Percentiles rank a stretch among this genome's conserved stretches.
These are phyloP conservation scores for Stachybotrys chlorohalonatus DNA, from an alignment of 2,329 filamentous ascomycete species.

Conservation along the genomic window DNA sequence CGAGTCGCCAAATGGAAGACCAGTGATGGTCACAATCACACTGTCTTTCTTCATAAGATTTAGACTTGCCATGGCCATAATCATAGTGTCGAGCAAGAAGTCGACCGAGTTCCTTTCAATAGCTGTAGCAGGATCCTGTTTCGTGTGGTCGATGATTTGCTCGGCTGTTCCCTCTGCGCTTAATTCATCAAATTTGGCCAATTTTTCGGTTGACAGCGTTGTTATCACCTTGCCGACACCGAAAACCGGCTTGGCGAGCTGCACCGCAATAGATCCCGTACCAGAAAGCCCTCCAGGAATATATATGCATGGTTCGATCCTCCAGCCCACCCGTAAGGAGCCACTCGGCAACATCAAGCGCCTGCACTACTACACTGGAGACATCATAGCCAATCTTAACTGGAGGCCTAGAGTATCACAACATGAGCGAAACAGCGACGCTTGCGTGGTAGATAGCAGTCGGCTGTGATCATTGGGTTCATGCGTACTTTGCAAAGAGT, in stretches of 20 bases:
- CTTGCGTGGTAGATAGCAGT: not conserved
- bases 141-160: not conserved
- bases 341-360: conserved; percentile 10
- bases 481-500: conserved; percentile 19
- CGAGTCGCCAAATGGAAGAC: not conserved
- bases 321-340: conserved; percentile 27
- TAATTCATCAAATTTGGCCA: conserved; percentile 23
- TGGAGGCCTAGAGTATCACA: conserved; percentile 20
- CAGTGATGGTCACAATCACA: not conserved
- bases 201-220: conserved; percentile 32
- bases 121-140: not conserved
- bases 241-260: conserved; percentile 35
- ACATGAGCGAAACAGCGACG: not conserved
- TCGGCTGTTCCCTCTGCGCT: conserved; percentile 22
- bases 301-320: conserved; percentile 21
- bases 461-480: conserved; percentile 2
- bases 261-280: conserved; percentile 19
- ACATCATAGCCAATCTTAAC: conserved; percentile 33
- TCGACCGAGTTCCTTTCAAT: not conserved
- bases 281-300: conserved; percentile 15
- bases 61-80: not conserved
- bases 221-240: conserved; percentile 33
- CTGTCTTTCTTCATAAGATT: not conserved
- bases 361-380: conserved; percentile 29
- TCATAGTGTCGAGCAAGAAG: not conserved